Evolutionary conservation across 2,329 filamentous ascomycete genomes (phyloP).

Genomic region (Paecilomyces niveus): DNA sequence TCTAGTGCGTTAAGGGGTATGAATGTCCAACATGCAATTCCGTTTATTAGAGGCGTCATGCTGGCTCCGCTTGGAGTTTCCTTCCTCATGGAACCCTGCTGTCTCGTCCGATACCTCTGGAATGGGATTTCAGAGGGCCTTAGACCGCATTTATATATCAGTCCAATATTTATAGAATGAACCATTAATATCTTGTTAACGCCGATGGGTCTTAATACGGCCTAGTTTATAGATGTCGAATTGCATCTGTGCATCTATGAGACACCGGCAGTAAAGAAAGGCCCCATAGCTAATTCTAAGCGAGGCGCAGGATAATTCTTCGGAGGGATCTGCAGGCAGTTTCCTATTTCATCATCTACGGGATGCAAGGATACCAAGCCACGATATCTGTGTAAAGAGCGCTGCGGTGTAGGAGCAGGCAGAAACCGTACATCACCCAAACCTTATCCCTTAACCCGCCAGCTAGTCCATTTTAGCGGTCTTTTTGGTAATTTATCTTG

Average conservation of each 20-base stretch:
- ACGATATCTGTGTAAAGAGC: neutral
- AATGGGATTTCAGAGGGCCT: neutral
- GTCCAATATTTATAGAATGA: neutral
- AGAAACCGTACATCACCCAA: no score
- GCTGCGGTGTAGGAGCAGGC: neutral
- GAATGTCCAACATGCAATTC: neutral
- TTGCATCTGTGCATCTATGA: no score
- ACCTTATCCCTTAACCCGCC: no score
- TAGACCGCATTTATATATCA: neutral
- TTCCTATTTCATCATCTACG: neutral
- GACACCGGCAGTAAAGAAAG: no score
- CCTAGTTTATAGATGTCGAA: neutral
- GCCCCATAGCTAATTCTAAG: no score
- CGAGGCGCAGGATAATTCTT: no score
- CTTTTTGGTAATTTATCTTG: no score
- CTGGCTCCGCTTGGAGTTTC: neutral
- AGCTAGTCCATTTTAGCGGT: no score
- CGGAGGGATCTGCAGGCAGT: neutral
- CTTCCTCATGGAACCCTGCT: neutral
- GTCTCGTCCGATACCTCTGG: neutral
- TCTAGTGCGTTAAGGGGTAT: neutral
- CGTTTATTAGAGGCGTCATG: neutral
- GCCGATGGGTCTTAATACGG: neutral
- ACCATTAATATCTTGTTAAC: neutral
- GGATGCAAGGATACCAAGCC: neutral